Evolutionary conservation across 2,329 filamentous ascomycete genomes (phyloP), one percentile per base, ranked within the genome.

Genomic region (Diaporthe nobilis): DNA sequence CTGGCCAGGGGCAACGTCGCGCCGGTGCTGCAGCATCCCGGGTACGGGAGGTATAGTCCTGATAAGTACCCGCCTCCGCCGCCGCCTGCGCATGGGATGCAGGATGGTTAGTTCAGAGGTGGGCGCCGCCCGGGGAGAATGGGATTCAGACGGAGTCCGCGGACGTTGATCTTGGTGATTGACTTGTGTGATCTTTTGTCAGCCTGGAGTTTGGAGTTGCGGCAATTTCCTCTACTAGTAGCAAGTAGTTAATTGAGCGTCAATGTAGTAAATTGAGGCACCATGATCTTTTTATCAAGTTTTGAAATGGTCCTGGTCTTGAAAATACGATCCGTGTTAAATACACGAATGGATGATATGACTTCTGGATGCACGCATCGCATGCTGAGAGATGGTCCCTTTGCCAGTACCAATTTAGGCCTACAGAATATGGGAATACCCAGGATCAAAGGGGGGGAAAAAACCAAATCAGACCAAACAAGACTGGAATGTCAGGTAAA

Each of bases 11-110:
- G 67, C 63, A 81, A 70, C 76, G 77, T 85, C 68, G 82, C 87
- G 4, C 87, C 88, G 0, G 81, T 86, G 34, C 80, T 89, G 55
- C 83, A 83, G 34, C 88, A 89, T 70, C 88, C 88, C 0, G 88
- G 87, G 0, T 86, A 87, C 61, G 86, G 87, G 22, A 83, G 87
- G 75, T 81, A 83, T 37, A 78, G 79, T 34, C 75, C 78, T 10
- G 81, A 80, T 1, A 75, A 67, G 55, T 47, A 60, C 4, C 55
- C 72, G n/a, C 75, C 73, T n/a, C 75, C 73, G 57, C 74, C 75
- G 28, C 55, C 73, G 47, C 75, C 70, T 13, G 44, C 51, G 8
- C 75, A 75, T 34, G 31, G 68, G n/a, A 68, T 51, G 53, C 71
- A 77, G 37, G 73, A 77, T 13, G 80, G 77, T 17, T 55, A 76